phyloP scores from a whole-genome alignment of 2,329 filamentous ascomycete genomes.

The Talaromyces sp. region DNA sequence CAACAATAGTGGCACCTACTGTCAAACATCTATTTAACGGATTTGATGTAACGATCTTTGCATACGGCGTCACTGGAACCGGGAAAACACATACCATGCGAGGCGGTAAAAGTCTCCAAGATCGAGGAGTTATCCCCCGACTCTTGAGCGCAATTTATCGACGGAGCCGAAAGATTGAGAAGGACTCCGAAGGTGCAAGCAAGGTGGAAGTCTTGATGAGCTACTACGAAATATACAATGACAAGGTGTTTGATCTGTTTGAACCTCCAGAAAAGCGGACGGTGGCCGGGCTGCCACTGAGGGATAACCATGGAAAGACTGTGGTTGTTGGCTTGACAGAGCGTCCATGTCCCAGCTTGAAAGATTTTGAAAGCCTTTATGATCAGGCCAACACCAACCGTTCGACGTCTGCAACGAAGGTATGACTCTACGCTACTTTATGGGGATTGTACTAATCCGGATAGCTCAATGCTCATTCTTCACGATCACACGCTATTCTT shows the following conservation, averaged over 20 bases:
- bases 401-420: constrained; percentile 82
- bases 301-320: constrained; percentile 83
- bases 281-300: constrained; percentile 71
- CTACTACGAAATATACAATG: constrained; percentile 97
- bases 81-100: constrained; percentile 97
- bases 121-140: constrained; percentile 82
- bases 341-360: constrained; percentile 74
- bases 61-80: constrained; percentile 88
- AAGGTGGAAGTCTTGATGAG: constrained; percentile 72
- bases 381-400: constrained; percentile 89
- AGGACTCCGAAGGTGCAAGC: constrained; percentile 69
- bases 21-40: constrained; percentile 85
- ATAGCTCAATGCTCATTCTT: constrained; percentile 81
- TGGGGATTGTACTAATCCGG: constrained; percentile 18
- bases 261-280: constrained; percentile 84
- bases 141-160: constrained; percentile 82
- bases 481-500: constrained; percentile 83
- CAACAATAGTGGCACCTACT: constrained; percentile 71
- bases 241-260: constrained; percentile 89
- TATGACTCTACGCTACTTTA: constrained; percentile 23
- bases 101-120: constrained; percentile 78
- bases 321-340: constrained; percentile 83
- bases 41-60: constrained; percentile 83
- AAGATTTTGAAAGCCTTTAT: constrained; percentile 86
- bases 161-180: constrained; percentile 76